These are phyloP conservation scores for Russula sp. DNA, from an alignment of 768 basidiomycete genomes.

Conservation along the genomic window DNA sequence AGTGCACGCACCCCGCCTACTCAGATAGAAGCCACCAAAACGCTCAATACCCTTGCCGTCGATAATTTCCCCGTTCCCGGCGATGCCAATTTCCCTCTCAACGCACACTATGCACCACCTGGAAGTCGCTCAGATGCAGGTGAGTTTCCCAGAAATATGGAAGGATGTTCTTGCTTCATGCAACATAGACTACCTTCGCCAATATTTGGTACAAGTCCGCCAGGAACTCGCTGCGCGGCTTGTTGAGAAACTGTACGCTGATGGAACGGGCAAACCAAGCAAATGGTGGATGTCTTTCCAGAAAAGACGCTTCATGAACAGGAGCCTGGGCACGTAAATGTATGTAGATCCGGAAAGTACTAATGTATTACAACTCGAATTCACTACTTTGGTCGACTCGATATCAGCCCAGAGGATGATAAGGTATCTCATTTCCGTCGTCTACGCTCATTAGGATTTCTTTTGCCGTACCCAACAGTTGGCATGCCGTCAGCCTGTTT, in stretches of 20 bases:
- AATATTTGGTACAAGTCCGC: slow-evolving; percentile 88
- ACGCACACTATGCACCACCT: slow-evolving; percentile 86
- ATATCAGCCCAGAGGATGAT: slow-evolving; percentile 1
- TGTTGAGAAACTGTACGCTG: slow-evolving; percentile 85
- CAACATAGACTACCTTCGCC: slow-evolving; percentile 79
- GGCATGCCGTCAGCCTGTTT: slow-evolving; percentile 66
- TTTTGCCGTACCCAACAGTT: slow-evolving; percentile 79
- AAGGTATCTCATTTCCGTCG: slow-evolving; percentile 45
- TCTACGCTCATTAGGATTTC: slow-evolving; percentile 84
- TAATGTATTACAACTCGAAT: slow-evolving; percentile 32
- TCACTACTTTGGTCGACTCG: slow-evolving; percentile 19
- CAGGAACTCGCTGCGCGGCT: slow-evolving; percentile 88
- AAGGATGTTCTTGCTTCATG: neutral
- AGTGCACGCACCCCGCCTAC: slow-evolving; percentile 61
- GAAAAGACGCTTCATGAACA: slow-evolving; percentile 95
- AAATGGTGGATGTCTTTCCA: slow-evolving; percentile 99
- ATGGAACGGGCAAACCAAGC: slow-evolving; percentile 91
- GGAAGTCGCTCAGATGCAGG: slow-evolving; percentile 75
- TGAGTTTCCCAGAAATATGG: slow-evolving; percentile 35
- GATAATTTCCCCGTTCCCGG: slow-evolving; percentile 94
- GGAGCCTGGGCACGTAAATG: slow-evolving; percentile 67
- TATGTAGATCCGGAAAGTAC: slow-evolving; percentile 7
- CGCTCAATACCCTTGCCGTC: slow-evolving; percentile 87
- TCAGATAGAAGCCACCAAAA: slow-evolving; percentile 83
- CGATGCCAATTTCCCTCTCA: slow-evolving; percentile 91